A percentile compares a stretch with the other conserved stretches of the same genome.
Conservation (phyloP, 345 rosid genomes). For the Linum usitatissimum region DNA sequence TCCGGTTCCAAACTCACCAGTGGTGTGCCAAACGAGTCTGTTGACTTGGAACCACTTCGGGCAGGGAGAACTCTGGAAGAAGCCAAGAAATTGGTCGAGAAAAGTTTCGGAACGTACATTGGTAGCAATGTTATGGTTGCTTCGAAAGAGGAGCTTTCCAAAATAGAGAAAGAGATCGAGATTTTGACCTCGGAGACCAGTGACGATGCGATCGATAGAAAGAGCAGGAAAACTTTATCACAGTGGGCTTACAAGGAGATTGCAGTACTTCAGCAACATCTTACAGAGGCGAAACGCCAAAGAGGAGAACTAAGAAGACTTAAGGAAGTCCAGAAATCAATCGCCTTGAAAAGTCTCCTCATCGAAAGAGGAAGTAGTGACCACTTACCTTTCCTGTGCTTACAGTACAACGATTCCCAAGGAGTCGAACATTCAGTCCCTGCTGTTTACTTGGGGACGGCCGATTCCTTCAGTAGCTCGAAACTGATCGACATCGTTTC, state of each 20-base stretch:
- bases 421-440: slow-evolving; percentile 59
- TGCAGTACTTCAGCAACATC: slow-evolving; percentile 54
- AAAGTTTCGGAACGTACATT: slow-evolving; percentile 91
- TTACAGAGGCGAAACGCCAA: slow-evolving; percentile 54
- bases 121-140: slow-evolving; percentile 90
- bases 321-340: slow-evolving; percentile 55
- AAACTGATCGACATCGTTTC: slow-evolving; percentile 36
- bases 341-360: slow-evolving; percentile 54
- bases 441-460: slow-evolving; percentile 67
- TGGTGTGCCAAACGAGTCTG: slow-evolving; percentile 35
- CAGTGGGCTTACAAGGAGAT: slow-evolving; percentile 62
- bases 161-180: slow-evolving; percentile 61
- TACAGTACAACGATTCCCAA: slow-evolving; percentile 72
- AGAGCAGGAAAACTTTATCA: slow-evolving; percentile 59
- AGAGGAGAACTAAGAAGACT: slow-evolving; percentile 50
- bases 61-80: slow-evolving; percentile 80
- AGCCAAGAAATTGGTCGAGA: slow-evolving; percentile 85
- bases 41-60: slow-evolving; percentile 35
- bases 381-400: slow-evolving; percentile 64
- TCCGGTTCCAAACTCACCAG: slow-evolving; percentile 66
- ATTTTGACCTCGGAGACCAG: slow-evolving; percentile 51
- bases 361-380: slow-evolving; percentile 57
- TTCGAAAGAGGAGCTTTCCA: slow-evolving; percentile 77
- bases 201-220: slow-evolving; percentile 73
- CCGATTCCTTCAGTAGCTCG: slow-evolving; percentile 39